These are phyloP conservation scores for Arthroderma sp. DNA, from an alignment of 2,329 filamentous ascomycete species.

Conservation along the genomic window DNA sequence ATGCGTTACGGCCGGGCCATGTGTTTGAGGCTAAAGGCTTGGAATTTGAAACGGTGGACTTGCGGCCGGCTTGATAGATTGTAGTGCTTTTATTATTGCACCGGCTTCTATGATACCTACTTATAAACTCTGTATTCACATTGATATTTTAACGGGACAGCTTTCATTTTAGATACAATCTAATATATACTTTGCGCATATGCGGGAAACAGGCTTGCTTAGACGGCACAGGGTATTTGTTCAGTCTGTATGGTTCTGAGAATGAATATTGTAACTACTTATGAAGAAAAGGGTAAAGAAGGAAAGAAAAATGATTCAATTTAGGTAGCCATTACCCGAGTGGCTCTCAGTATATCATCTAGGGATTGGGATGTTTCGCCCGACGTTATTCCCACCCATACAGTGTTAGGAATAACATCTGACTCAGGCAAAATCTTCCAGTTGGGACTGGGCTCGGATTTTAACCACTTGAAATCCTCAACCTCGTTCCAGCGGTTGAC, in stretches of 20 bases:
- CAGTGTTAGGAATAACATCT: constrained; percentile 44
- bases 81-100: neutral
- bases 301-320: too few relatives aligned
- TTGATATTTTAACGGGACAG: too few relatives aligned
- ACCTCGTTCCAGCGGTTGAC: constrained; percentile 75
- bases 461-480: constrained; percentile 97
- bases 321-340: neutral
- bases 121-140: too few relatives aligned
- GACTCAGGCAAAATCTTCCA: constrained; percentile 58
- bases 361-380: constrained; percentile 50
- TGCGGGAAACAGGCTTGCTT: too few relatives aligned
- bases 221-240: too few relatives aligned
- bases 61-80: constrained; percentile 24
- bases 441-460: constrained; percentile 71
- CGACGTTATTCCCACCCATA: constrained; percentile 58
- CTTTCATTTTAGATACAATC: too few relatives aligned
- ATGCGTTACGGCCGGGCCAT: constrained; percentile 57
- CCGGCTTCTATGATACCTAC: too few relatives aligned
- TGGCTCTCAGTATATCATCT: constrained; percentile 48
- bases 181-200: too few relatives aligned
- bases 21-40: constrained; percentile 55
- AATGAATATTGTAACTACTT: too few relatives aligned
- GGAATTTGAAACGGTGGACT: constrained; percentile 55
- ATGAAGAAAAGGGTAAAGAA: too few relatives aligned
- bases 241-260: too few relatives aligned